Evolutionary conservation across 768 basidiomycete genomes (phyloP).

Genomic region (Amanita jacksonii): DNA sequence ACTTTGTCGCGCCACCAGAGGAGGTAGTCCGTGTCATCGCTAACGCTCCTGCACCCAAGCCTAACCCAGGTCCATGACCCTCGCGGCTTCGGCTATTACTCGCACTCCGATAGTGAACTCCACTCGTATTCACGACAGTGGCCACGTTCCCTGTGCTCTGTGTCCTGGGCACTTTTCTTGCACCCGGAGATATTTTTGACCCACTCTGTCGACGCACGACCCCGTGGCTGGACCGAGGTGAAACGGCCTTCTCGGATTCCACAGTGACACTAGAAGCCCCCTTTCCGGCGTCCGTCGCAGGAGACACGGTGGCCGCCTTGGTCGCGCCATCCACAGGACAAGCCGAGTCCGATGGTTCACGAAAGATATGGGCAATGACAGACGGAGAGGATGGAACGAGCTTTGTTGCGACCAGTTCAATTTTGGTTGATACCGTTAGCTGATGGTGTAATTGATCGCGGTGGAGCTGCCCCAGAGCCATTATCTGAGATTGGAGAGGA

Average conservation of each 20-base stretch:
- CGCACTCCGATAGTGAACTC: constrained; percentile 10
- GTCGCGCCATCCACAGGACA: not conserved
- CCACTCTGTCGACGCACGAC: constrained; percentile 10
- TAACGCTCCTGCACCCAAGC: constrained; percentile 8
- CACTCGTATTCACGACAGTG: not conserved
- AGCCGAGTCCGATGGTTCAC: not conserved
- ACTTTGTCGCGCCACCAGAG: constrained; percentile 4
- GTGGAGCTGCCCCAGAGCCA: not conserved
- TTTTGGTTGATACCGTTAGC: not conserved
- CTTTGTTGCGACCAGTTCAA: not conserved
- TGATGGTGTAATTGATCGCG: not conserved
- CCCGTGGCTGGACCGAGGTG: constrained; percentile 2
- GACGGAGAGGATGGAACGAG: constrained; percentile 8
- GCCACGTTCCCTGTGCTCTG: constrained; percentile 2
- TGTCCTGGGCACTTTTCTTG: not conserved
- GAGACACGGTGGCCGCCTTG: not conserved
- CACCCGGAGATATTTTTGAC: not conserved
- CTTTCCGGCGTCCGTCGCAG: not conserved
- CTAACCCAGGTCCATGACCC: constrained; percentile 10
- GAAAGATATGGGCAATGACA: constrained; percentile 12
- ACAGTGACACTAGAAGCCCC: not conserved
- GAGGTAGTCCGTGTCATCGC: constrained; percentile 4
- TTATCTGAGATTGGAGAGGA: not conserved
- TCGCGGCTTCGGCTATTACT: constrained; percentile 12
- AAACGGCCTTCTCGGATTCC: not conserved